A percentile compares a stretch with the other conserved stretches of the same genome.
These are phyloP conservation scores for Aeschynomene evenia DNA, from an alignment of 306 rosid species.

Conservation along the genomic window DNA sequence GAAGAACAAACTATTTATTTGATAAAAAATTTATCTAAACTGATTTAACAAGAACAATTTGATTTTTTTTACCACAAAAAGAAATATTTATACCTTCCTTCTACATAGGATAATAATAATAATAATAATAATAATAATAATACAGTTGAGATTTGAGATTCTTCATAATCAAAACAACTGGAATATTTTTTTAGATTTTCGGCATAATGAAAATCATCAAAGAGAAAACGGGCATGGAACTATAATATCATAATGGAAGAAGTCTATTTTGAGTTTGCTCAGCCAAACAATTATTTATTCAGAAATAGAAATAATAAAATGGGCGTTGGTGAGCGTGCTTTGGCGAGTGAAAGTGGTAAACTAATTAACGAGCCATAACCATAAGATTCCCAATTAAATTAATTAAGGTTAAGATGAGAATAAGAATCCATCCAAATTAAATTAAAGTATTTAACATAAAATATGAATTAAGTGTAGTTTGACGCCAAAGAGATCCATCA, in stretches of 20 bases:
- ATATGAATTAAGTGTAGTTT: background rate
- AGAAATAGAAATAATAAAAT: background rate
- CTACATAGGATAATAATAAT: background rate
- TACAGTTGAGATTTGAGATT: background rate
- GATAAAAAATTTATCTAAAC: background rate
- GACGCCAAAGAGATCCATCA: slow-evolving; percentile 14
- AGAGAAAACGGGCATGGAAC: background rate
- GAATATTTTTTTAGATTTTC: background rate
- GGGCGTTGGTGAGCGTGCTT: background rate
- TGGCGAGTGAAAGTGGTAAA: background rate
- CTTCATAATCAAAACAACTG: background rate
- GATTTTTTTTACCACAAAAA: background rate
- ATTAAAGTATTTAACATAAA: background rate
- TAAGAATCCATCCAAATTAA: slow-evolving; percentile 34
- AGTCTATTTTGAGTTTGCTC: background rate
- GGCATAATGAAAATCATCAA: background rate
- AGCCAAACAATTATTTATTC: background rate
- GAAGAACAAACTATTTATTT: too few relatives aligned
- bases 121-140: background rate
- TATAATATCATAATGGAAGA: too few relatives aligned
- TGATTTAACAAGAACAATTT: background rate
- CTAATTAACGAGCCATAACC: too few relatives aligned
- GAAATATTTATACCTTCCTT: background rate
- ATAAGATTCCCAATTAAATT: slow-evolving; percentile 31
- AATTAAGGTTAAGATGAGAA: slow-evolving; percentile 13